Evolutionary conservation across 2,329 filamentous ascomycete species (phyloP).

Genomic region (Colletotrichum sublineola): DNA sequence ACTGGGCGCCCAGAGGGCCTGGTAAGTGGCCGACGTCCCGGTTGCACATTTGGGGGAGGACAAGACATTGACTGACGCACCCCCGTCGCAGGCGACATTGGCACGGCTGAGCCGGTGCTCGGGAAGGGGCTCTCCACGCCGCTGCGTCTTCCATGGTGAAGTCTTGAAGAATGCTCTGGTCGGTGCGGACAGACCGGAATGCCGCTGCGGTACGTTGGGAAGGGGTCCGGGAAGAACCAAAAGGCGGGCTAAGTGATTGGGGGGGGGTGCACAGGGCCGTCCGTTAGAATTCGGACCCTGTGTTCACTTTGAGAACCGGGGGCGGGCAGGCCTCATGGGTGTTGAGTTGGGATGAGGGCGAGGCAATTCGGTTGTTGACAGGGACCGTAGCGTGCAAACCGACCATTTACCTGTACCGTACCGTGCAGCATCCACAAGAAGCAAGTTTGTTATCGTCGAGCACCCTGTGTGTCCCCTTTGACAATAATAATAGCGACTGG

Average conservation of each 20-base stretch:
- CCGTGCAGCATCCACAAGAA: background rate
- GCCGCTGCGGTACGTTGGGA: background rate
- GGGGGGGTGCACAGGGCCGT: background rate
- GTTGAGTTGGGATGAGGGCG: conserved; percentile 20
- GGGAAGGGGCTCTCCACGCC: conserved; percentile 73
- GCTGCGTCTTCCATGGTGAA: conserved; percentile 75
- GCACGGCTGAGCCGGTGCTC: conserved; percentile 74
- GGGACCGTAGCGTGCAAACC: conserved; percentile 16
- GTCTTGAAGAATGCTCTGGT: conserved; percentile 13
- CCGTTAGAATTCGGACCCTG: conserved; percentile 12
- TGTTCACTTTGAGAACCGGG: conserved; percentile 11
- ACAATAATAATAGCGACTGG: conserved; percentile 18
- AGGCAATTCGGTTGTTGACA: conserved; percentile 3
- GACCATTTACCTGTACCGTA: background rate
- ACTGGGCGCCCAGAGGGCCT: conserved; percentile 79
- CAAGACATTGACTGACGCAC: conserved; percentile 40
- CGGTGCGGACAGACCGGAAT: conserved; percentile 8
- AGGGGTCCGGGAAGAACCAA: background rate
- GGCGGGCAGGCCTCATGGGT: conserved; percentile 34
- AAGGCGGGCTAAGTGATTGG: background rate
- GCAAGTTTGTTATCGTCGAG: conserved; percentile 21
- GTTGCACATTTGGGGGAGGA: conserved; percentile 29
- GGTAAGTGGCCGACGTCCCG: conserved; percentile 58
- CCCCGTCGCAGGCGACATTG: conserved; percentile 69
- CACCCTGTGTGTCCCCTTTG: conserved; percentile 4